Base-by-base conservation (phyloP, 139 green algal species). In the Coelastrella sp. region DNA sequence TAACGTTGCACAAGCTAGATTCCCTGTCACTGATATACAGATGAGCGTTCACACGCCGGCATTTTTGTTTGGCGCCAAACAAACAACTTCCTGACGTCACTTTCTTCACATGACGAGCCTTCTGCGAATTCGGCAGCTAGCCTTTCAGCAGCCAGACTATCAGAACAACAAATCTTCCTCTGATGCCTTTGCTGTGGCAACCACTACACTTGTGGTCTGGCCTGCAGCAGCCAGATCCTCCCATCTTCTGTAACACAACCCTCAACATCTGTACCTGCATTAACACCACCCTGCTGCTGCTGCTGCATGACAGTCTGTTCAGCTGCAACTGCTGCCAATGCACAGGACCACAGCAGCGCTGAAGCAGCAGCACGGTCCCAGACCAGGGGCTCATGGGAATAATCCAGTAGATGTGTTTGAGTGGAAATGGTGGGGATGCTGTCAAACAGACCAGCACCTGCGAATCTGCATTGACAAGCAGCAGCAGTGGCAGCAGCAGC, bases 391-490 rank as follows among this genome's bases (percentile, higher is more conserved):
- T 84, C 78, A 9, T 34, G 25, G 9, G 60, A 53, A 25, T 84
- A 84, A 30, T 84, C 40, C 2, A 84, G 48, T 23, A 84, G 37
- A 2, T 63, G 38, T 2, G 78, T 43, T 9, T 17, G 4, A 1
- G 78, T 62, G 19, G 78, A 38, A 41, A 13, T 8, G 5, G 32
- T 84, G 2, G 78, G 60, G 17, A 84, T 15, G 43, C 60, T 76
- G 78, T 84, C 78, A 35, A 84, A 84, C 40, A 84, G 41, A 57
- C 78, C 78, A 37, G 78, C 78, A 51, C 78, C 78, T 45, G 78
- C 78, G 64, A 84, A 84, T n/a, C 75, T 82, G 75, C 32, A n/a
- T n/a, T n/a, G n/a, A n/a, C n/a, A 60, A 43, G 35, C 64, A 35
- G 48, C 21, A 78, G 40, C 35, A 48, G 60, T 25, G 67, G 50